Conservation (phyloP, 2,329 filamentous ascomycete species). For the Beauveria sp. region DNA sequence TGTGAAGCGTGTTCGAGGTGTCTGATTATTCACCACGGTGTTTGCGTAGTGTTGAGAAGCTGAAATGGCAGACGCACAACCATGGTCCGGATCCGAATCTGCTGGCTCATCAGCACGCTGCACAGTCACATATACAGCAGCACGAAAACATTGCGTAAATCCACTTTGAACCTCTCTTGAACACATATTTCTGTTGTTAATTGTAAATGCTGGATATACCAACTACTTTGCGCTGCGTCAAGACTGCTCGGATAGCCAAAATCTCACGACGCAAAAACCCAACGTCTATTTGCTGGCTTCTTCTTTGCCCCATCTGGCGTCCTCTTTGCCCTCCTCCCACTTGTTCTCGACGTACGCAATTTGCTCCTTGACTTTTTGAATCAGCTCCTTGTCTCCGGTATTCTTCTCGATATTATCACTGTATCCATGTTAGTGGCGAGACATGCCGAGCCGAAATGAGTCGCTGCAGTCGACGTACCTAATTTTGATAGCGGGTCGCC, state of each 20-base stretch:
- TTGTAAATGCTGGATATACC: no score
- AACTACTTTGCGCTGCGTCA: background rate
- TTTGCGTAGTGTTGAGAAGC: no score
- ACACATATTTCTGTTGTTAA: no score
- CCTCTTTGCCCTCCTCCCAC: conserved; percentile 81
- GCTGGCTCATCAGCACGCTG: no score
- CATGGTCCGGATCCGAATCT: no score
- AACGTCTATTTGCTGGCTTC: conserved; percentile 14
- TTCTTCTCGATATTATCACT: conserved; percentile 88
- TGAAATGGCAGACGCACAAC: no score
- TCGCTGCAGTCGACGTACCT: conserved; percentile 32
- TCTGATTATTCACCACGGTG: background rate
- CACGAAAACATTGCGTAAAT: no score
- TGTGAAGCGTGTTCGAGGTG: background rate
- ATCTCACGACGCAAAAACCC: background rate
- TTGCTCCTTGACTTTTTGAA: conserved; percentile 74
- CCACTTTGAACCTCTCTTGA: no score
- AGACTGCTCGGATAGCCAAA: background rate
- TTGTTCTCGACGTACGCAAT: conserved; percentile 79
- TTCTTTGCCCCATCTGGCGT: conserved; percentile 66
- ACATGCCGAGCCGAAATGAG: background rate
- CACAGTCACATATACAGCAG: no score
- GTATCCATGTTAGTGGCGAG: background rate
- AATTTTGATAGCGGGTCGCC: conserved; percentile 82
- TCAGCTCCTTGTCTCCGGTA: conserved; percentile 73